phyloP scores from a whole-genome alignment of 306 rosid species.

The Neltuma alba region DNA sequence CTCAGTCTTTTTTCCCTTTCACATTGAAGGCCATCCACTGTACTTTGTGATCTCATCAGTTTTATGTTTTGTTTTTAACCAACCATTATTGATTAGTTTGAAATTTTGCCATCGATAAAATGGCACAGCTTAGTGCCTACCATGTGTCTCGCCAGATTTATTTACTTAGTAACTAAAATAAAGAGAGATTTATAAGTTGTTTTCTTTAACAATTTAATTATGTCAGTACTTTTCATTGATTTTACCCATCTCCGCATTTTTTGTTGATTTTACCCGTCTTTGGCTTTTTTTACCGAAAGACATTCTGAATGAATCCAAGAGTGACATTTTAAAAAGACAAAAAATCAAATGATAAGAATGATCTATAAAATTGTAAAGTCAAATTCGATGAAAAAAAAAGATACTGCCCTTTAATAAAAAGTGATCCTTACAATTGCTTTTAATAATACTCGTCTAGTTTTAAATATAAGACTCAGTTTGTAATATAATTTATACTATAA shows the following conservation, averaged over 20 bases:
- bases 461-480: too few species aligned
- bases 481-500: too few species aligned
- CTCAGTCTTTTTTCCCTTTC: too few species aligned
- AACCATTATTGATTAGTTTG: too few species aligned
- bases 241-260: too few species aligned
- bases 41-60: too few species aligned
- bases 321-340: not conserved
- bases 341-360: not conserved
- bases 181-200: not conserved
- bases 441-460: too few species aligned
- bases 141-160: not conserved
- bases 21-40: not conserved
- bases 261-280: not conserved
- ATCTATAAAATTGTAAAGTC: not conserved
- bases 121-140: not conserved
- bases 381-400: not conserved
- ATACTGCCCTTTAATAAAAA: not conserved
- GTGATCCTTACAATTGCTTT: not conserved
- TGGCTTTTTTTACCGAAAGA: not conserved
- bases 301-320: not conserved
- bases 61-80: too few species aligned
- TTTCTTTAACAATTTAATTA: too few species aligned
- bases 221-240: not conserved
- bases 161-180: not conserved
- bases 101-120: too few species aligned